Evolutionary conservation across 805 yeast genomes (phyloP).

Genomic region (Barnettozyma pratensis): DNA sequence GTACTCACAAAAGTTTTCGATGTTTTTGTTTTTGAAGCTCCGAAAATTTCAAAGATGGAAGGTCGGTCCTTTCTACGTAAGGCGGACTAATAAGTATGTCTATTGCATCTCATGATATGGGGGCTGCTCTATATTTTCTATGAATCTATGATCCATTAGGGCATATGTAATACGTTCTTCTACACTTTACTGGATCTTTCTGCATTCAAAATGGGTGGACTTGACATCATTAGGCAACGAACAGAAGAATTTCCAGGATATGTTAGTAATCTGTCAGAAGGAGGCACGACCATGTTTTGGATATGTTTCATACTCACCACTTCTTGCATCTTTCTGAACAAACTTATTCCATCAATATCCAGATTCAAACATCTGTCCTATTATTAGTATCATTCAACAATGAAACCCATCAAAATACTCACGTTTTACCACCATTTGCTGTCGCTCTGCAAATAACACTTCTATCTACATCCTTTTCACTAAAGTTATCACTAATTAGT

Average conservation of each 20-base stretch:
- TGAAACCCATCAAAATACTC: slow-evolving; percentile 5
- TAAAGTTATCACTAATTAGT: neutral
- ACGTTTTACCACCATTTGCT: slow-evolving; percentile 37
- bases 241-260: slow-evolving; percentile 38
- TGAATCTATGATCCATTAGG: too few relatives aligned
- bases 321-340: slow-evolving; percentile 45
- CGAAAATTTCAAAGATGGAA: neutral
- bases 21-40: neutral
- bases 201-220: slow-evolving; percentile 48
- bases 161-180: too few relatives aligned
- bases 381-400: neutral
- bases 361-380: slow-evolving; percentile 37
- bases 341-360: slow-evolving; percentile 33
- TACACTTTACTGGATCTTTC: slow-evolving; percentile 27
- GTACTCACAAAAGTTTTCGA: neutral
- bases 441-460: slow-evolving; percentile 44
- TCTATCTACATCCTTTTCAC: slow-evolving; percentile 16
- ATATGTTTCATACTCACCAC: slow-evolving; percentile 19
- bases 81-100: too few relatives aligned
- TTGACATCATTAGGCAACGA: slow-evolving; percentile 43
- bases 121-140: too few relatives aligned
- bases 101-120: too few relatives aligned
- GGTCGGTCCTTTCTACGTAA: too few relatives aligned
- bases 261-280: too few relatives aligned
- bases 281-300: too few relatives aligned